These are phyloP conservation scores for Pleomassaria siparia DNA, from an alignment of 2,329 filamentous ascomycete species.

Conservation along the genomic window DNA sequence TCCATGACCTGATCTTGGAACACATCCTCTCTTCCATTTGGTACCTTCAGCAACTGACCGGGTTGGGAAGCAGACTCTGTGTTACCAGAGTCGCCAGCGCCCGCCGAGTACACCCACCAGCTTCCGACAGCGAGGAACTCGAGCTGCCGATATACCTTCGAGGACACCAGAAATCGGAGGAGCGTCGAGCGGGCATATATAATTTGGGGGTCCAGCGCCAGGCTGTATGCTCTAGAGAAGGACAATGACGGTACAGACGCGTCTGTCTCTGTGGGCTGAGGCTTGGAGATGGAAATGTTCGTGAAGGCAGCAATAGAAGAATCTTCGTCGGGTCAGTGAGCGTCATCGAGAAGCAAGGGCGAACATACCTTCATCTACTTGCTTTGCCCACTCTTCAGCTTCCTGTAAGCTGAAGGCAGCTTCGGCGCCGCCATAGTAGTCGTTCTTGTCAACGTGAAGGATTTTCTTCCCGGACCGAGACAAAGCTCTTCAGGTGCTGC, in stretches of 20 bases:
- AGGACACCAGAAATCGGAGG: slow-evolving; percentile 80
- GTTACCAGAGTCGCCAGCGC: neutral
- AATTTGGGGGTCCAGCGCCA: slow-evolving; percentile 82
- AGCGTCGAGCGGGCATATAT: slow-evolving; percentile 82
- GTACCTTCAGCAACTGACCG: slow-evolving; percentile 66
- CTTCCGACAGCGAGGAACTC: slow-evolving; percentile 93
- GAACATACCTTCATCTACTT: slow-evolving; percentile 37
- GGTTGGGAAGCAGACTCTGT: slow-evolving; percentile 9
- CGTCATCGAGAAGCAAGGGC: neutral
- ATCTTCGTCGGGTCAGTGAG: slow-evolving; percentile 17
- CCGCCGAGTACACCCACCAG: slow-evolving; percentile 73
- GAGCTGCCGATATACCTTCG: slow-evolving; percentile 82
- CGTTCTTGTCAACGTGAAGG: slow-evolving; percentile 83
- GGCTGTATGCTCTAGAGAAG: slow-evolving; percentile 73
- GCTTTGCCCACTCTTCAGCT: slow-evolving; percentile 70
- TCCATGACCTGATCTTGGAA: slow-evolving; percentile 78
- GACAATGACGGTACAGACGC: slow-evolving; percentile 50
- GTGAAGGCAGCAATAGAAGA: slow-evolving; percentile 25
- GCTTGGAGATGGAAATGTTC: slow-evolving; percentile 37
- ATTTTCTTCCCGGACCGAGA: slow-evolving; percentile 91
- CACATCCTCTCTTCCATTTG: slow-evolving; percentile 87
- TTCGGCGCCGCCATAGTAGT: slow-evolving; percentile 84
- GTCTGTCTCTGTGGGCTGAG: slow-evolving; percentile 20
- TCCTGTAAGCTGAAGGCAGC: slow-evolving; percentile 85
- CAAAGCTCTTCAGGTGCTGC: slow-evolving; percentile 72